Conservation (phyloP, 129 eudicot genomes). For the Apium graveolens region DNA sequence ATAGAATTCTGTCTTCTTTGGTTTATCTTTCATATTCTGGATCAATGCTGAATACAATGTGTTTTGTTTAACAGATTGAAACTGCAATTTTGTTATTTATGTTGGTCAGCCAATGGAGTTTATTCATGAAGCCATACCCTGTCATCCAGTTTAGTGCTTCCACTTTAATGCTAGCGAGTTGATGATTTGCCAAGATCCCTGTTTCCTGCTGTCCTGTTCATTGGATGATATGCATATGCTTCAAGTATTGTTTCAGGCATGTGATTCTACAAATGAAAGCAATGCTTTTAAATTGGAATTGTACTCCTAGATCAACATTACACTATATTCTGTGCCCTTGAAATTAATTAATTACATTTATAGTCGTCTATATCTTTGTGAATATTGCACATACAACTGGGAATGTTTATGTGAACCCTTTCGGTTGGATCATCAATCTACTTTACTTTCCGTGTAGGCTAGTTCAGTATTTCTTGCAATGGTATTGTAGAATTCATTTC, state of each 20-base stretch:
- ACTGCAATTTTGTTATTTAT: conserved; percentile 37
- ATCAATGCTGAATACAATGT: neutral
- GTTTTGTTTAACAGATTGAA: neutral
- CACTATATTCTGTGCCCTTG: conserved; percentile 23
- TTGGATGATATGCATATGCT: conserved; percentile 20
- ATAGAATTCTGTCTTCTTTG: neutral
- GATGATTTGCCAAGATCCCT: neutral
- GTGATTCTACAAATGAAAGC: conserved; percentile 22
- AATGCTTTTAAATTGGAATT: conserved; percentile 26
- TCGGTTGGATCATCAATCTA: conserved; percentile 29
- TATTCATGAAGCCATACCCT: neutral
- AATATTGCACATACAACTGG: conserved; percentile 39
- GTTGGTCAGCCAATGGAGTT: conserved; percentile 1
- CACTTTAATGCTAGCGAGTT: conserved; percentile 11
- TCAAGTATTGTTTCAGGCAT: conserved; percentile 16
- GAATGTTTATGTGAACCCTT: conserved; percentile 15
- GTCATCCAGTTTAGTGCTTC: neutral
- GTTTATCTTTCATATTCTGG: neutral
- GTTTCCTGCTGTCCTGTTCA: neutral
- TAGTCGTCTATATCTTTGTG: conserved; percentile 22
- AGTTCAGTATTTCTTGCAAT: too few species aligned
- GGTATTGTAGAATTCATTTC: too few species aligned
- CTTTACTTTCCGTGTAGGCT: neutral
- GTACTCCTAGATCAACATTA: conserved; percentile 9
- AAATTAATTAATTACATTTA: neutral